phyloP scores from a whole-genome alignment of 257 asterid genomes.

The Handroanthus guayacan region DNA sequence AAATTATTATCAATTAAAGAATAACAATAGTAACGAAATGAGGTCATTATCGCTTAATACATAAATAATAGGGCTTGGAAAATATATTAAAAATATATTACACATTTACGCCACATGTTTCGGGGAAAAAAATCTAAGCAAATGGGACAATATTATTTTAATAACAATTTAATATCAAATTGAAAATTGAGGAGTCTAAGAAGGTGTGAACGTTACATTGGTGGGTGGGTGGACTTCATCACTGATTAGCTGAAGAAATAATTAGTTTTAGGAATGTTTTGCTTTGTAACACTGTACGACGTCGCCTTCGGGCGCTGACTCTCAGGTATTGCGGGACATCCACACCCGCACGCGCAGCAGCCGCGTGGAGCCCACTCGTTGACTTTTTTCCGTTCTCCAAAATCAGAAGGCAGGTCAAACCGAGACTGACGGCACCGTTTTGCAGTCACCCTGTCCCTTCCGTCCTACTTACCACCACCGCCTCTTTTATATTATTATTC shows the following conservation, averaged over 20 bases:
- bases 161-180: too few species aligned
- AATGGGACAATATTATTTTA: not conserved
- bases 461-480: slow-evolving; percentile 23
- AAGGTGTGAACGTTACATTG: too few species aligned
- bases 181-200: not conserved
- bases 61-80: too few species aligned
- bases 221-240: not conserved
- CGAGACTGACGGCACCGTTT: slow-evolving; percentile 40
- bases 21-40: too few species aligned
- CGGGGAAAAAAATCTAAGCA: not conserved
- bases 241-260: slow-evolving; percentile 30
- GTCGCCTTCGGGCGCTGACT: slow-evolving; percentile 81
- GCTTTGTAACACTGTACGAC: slow-evolving; percentile 36
- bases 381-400: slow-evolving; percentile 33
- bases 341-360: slow-evolving; percentile 61
- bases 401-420: slow-evolving; percentile 16
- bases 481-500: not conserved
- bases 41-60: too few species aligned
- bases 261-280: slow-evolving; percentile 48
- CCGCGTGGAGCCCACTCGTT: slow-evolving; percentile 61
- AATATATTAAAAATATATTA: not conserved
- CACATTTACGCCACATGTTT: not conserved
- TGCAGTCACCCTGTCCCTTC: not conserved
- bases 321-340: slow-evolving; percentile 49
- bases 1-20: too few species aligned